Percentiles rank a stretch among this genome's conserved stretches.
Evolutionary conservation across 2,329 filamentous ascomycete genomes (phyloP).

Genomic region (Decorospora gaudefroyi): DNA sequence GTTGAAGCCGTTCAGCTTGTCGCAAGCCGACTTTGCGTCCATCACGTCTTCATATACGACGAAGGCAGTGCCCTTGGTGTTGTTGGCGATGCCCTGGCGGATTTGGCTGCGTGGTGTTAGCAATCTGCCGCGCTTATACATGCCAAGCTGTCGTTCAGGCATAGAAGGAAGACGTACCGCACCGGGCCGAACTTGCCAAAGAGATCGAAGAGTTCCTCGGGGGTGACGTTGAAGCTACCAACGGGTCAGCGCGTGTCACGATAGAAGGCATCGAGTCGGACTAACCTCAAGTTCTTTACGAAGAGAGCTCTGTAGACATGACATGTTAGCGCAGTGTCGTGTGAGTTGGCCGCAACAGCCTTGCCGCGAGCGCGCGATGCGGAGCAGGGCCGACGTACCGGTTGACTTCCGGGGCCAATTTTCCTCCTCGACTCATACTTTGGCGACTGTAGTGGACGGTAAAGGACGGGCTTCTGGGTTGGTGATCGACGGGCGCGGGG

Average conservation of each 20-base stretch:
- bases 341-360: conserved; percentile 30
- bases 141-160: conserved; percentile 10
- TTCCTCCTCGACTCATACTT: conserved; percentile 95
- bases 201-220: conserved; percentile 97
- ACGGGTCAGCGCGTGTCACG: conserved; percentile 18
- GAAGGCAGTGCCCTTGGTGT: conserved; percentile 97
- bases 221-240: conserved; percentile 93
- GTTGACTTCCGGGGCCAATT: conserved; percentile 99
- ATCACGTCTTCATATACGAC: conserved; percentile 99
- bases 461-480: conserved; percentile 31
- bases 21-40: conserved; percentile 98
- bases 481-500: conserved; percentile 16
- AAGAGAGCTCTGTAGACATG: conserved; percentile 80
- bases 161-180: conserved; percentile 64
- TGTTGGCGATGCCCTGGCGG: conserved; percentile 94
- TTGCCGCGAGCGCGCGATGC: conserved; percentile 21
- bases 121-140: not conserved
- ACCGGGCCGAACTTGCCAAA: conserved; percentile 98
- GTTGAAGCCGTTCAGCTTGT: conserved; percentile 99
- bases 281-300: conserved; percentile 97
- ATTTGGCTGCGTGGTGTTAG: conserved; percentile 73
- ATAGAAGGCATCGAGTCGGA: not conserved
- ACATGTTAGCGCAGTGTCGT: conserved; percentile 41
- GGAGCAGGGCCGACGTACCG: conserved; percentile 64
- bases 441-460: conserved; percentile 35